A percentile compares a stretch with the other conserved stretches of the same genome.
Evolutionary conservation across 331 rosid genomes (phyloP).

Genomic region (Phaseolus coccineus): DNA sequence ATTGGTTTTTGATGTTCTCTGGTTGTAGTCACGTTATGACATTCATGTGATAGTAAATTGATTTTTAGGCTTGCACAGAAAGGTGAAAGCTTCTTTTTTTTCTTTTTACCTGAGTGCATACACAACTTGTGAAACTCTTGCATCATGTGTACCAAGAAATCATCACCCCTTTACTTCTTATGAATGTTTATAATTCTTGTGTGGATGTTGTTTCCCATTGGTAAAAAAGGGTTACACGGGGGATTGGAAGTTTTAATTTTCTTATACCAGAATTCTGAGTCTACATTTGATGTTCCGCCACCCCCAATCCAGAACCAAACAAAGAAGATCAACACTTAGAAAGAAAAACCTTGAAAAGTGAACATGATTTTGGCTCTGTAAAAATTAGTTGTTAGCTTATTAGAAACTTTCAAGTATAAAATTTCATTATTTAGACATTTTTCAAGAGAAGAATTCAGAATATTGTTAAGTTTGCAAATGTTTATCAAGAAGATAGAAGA

Average conservation of each 20-base stretch:
- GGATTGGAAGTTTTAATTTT: background rate
- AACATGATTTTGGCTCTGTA: too few species aligned
- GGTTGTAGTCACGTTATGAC: slow-evolving; percentile 47
- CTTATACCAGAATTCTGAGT: background rate
- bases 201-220: slow-evolving; percentile 2
- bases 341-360: too few species aligned
- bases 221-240: background rate
- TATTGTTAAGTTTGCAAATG: too few species aligned
- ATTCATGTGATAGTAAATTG: slow-evolving; percentile 53
- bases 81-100: slow-evolving; percentile 43
- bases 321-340: too few species aligned
- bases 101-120: background rate
- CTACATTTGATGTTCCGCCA: background rate
- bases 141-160: slow-evolving; percentile 18
- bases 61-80: slow-evolving; percentile 52
- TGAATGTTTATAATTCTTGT: slow-evolving; percentile 3
- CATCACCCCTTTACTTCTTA: background rate
- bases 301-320: too few species aligned
- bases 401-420: too few species aligned
- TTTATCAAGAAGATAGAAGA: too few species aligned
- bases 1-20: slow-evolving; percentile 55
- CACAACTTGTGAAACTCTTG: slow-evolving; percentile 33
- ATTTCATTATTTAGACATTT: too few species aligned
- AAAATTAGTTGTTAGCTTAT: too few species aligned
- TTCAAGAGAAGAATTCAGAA: too few species aligned